A percentile compares a stretch with the other conserved stretches of the same genome.
Evolutionary conservation across 23 red algal genomes (phyloP).

Genomic region (Porphyridium purpureum): DNA sequence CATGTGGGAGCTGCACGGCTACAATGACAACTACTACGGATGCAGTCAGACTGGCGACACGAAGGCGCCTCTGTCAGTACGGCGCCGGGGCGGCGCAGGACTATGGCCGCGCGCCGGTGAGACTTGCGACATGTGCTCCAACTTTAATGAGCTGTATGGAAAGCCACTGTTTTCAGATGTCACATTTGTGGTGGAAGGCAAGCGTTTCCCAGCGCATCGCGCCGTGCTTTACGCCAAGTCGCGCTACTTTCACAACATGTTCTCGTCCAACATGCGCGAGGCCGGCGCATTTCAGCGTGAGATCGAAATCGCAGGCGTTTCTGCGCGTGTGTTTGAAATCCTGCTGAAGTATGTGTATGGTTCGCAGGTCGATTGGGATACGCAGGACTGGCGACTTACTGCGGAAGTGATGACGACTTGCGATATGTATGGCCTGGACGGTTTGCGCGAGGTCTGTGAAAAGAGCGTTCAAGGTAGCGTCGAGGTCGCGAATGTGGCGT

Average conservation of each 20-base stretch:
- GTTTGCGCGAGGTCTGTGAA: slow-evolving; percentile 43
- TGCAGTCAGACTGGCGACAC: background rate
- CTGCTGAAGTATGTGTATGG: slow-evolving; percentile 71
- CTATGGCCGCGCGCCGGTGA: background rate
- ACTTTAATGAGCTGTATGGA: slow-evolving; percentile 9
- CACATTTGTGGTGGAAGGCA: slow-evolving; percentile 46
- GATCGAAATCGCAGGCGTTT: slow-evolving; percentile 53
- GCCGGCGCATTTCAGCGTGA: slow-evolving; percentile 14
- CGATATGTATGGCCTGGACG: slow-evolving; percentile 79
- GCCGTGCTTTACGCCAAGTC: slow-evolving; percentile 50
- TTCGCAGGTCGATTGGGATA: slow-evolving; percentile 16
- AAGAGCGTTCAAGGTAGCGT: slow-evolving; percentile 51
- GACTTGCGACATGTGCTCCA: slow-evolving; percentile 26
- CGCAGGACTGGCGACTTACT: slow-evolving; percentile 22
- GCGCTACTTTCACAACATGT: slow-evolving; percentile 80
- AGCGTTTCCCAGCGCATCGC: slow-evolving; percentile 51
- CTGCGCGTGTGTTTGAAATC: slow-evolving; percentile 48
- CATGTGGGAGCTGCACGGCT: slow-evolving; percentile 30
- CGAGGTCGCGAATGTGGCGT: slow-evolving; percentile 52
- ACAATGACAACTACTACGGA: background rate
- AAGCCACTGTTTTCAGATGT: slow-evolving; percentile 66
- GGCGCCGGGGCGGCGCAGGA: background rate
- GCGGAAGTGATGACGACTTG: slow-evolving; percentile 52
- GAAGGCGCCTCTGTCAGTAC: background rate
- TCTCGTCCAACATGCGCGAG: slow-evolving; percentile 70